Evolutionary conservation across 2,329 filamentous ascomycete species (phyloP), one percentile per base, ranked within the genome.

Genomic region (Neopestalotiopsis sp.): DNA sequence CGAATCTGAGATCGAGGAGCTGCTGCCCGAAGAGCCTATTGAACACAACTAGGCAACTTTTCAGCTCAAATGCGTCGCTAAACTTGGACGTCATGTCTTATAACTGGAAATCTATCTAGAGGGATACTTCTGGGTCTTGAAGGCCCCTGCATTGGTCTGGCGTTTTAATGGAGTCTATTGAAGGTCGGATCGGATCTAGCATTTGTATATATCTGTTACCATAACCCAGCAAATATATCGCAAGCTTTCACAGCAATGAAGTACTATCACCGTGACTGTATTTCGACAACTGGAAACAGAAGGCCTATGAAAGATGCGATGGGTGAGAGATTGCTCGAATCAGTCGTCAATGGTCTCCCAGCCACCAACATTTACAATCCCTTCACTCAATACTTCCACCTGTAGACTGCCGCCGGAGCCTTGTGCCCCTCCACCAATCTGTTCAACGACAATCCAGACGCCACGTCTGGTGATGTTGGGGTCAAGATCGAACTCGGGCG

Each of bases 1-100:
- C 17, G 69, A 70, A 2, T 80, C 81, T 38, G 85, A 86, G 72
- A 83, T 90, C 24, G 86, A 89, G 71, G 89, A 91, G 77, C 81
- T 97, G 34, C 84, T 97, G 7, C 92, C 92, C 0, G 94, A 97
- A 79, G 93, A 95, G 70, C 94, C 93, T 0, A 92, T 97, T 71
- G 94, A 97, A 81, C 93, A 96, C 70, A 78, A 67, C 61, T 76
- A 75, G 24, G 24, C 57, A 24, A 30, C 1, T n/a, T 24, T 34
- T 59, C 13, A 12, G 24, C 57, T 30, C 24, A 24, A 52, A 20
- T 24, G n/a, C 20, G 13, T 34, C 17, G 24, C 10, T 59, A 10
- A 13, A 10, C 10, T 30, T 59, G 24, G 24, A 10, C 20, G 30
- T 13, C 28, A 59, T 30, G 24, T 12, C 24, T 59, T 59, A 30